phyloP scores from a whole-genome alignment of 805 yeast genomes.

The Kurtzmaniella fragi region DNA sequence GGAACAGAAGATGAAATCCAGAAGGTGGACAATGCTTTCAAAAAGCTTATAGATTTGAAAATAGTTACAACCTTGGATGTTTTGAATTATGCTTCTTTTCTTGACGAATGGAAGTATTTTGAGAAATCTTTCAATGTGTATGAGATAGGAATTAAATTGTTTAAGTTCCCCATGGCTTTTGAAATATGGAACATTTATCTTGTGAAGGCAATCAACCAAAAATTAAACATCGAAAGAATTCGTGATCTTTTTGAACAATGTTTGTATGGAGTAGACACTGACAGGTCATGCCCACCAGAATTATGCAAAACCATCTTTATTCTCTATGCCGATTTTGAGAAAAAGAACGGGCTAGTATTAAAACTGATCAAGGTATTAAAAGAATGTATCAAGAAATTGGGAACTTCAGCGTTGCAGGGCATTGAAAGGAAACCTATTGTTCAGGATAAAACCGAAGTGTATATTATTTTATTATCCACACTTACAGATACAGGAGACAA shows the following conservation, averaged over 20 bases:
- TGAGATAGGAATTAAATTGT: constrained; percentile 63
- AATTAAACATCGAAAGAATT: constrained; percentile 25
- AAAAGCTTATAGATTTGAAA: constrained; percentile 37
- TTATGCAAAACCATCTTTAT: constrained; percentile 46
- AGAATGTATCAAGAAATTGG: constrained; percentile 10
- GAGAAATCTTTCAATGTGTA: constrained; percentile 55
- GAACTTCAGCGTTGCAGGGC: constrained; percentile 1
- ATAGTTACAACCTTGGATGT: constrained; percentile 66
- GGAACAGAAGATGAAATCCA: constrained; percentile 8
- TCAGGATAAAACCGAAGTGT: constrained; percentile 20
- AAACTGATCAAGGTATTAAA: constrained; percentile 34
- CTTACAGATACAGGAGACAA: constrained; percentile 11
- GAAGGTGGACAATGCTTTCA: constrained; percentile 21
- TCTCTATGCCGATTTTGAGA: constrained; percentile 61
- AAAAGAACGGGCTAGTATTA: constrained; percentile 44
- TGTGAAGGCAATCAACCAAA: constrained; percentile 36
- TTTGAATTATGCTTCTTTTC: constrained; percentile 59
- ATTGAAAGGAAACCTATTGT: constrained; percentile 11
- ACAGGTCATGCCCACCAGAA: constrained; percentile 38
- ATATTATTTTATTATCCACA: constrained; percentile 8
- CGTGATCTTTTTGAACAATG: constrained; percentile 75
- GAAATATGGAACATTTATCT: constrained; percentile 74
- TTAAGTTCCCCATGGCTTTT: constrained; percentile 50
- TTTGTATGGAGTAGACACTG: constrained; percentile 24
- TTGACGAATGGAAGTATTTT: constrained; percentile 42